phyloP scores from a whole-genome alignment of 2,329 filamentous ascomycete genomes.

The Aciculosporium take region DNA sequence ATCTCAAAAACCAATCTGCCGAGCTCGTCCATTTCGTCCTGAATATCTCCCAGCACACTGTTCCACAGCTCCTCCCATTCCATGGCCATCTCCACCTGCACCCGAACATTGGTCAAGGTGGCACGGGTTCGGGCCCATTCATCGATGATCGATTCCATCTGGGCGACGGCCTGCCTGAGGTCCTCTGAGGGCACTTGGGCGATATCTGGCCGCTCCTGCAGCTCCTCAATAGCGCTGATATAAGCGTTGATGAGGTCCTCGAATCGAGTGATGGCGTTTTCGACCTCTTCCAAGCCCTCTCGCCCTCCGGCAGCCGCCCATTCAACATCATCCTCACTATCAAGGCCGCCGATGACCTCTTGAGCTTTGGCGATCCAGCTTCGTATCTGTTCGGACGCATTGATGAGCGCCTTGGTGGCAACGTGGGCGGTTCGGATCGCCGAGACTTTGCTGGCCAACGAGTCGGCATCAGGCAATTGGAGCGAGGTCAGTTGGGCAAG shows the following conservation, averaged over 20 bases:
- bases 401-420: conserved; percentile 71
- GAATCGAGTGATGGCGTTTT: conserved; percentile 66
- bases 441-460: conserved; percentile 68
- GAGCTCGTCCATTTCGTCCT: conserved; percentile 69
- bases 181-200: conserved; percentile 54
- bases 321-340: conserved; percentile 93
- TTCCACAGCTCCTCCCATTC: conserved; percentile 98
- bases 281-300: conserved; percentile 61
- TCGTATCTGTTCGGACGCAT: conserved; percentile 81
- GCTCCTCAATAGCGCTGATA: conserved; percentile 80
- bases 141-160: conserved; percentile 76
- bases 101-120: conserved; percentile 65
- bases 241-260: conserved; percentile 86
- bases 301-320: conserved; percentile 85
- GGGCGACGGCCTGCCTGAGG: conserved; percentile 59
- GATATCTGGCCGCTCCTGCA: conserved; percentile 71
- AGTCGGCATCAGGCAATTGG: conserved; percentile 71
- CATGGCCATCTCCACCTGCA: conserved; percentile 92
- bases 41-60: conserved; percentile 82
- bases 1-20: conserved; percentile 84
- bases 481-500: conserved; percentile 84
- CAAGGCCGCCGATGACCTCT: conserved; percentile 74
- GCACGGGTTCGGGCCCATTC: conserved; percentile 76
- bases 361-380: conserved; percentile 89
- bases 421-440: conserved; percentile 72